Conservation (phyloP, 345 rosid species). For the Ricinus communis region DNA sequence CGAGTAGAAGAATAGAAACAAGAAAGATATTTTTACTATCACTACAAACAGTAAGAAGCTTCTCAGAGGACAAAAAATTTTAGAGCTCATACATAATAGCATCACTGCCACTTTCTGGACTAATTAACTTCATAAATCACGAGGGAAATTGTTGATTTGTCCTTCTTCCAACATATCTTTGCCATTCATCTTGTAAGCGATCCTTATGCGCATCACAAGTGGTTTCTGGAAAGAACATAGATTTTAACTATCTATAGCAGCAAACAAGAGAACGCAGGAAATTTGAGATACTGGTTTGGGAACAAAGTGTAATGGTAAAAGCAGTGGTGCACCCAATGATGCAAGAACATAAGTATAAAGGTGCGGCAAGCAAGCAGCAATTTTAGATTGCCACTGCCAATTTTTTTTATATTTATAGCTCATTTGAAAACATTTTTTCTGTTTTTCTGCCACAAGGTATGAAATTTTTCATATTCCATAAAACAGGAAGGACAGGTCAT, state of each 20-base stretch:
- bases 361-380: no score
- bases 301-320: neutral
- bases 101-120: slow-evolving; percentile 12
- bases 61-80: slow-evolving; percentile 16
- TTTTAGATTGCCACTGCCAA: no score
- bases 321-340: no score
- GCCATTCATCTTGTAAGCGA: slow-evolving; percentile 73
- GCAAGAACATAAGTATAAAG: no score
- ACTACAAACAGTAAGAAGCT: slow-evolving; percentile 35
- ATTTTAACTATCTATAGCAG: neutral
- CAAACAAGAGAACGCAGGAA: neutral
- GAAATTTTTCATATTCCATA: neutral
- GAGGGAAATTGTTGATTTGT: slow-evolving; percentile 88
- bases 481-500: neutral
- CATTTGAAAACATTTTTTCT: neutral
- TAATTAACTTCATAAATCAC: slow-evolving; percentile 52
- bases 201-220: slow-evolving; percentile 87
- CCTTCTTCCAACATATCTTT: slow-evolving; percentile 91
- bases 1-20: slow-evolving; percentile 25
- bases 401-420: no score
- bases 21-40: slow-evolving; percentile 17
- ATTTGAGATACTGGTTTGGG: neutral
- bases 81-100: slow-evolving; percentile 12
- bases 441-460: neutral
- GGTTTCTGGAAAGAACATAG: slow-evolving; percentile 66